Evolutionary conservation across 805 yeast species (phyloP).

Genomic region (Barnettozyma vustinii): DNA sequence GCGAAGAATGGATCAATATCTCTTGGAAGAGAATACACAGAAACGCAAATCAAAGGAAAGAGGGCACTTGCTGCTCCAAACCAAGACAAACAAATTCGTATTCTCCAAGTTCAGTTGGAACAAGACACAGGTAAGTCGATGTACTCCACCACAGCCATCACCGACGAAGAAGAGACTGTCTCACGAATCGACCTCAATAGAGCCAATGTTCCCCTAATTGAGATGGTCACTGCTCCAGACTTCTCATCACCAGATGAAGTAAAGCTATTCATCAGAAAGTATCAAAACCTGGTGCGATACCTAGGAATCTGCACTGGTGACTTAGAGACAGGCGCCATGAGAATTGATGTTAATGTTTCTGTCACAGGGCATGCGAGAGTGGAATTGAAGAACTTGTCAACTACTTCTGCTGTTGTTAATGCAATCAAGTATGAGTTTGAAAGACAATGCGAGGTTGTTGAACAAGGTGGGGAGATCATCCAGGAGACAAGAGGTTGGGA

Average conservation of each 20-base stretch:
- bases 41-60: conserved; percentile 14
- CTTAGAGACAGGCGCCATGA: conserved; percentile 88
- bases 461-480: conserved; percentile 30
- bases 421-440: conserved; percentile 71
- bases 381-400: conserved; percentile 86
- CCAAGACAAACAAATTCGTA: conserved; percentile 42
- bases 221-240: conserved; percentile 89
- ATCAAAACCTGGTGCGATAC: conserved; percentile 64
- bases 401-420: conserved; percentile 69
- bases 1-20: conserved; percentile 61
- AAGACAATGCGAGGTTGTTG: conserved; percentile 55
- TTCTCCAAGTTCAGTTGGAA: conserved; percentile 84
- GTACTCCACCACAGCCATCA: conserved; percentile 32
- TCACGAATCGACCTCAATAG: conserved; percentile 74
- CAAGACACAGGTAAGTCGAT: conserved; percentile 89
- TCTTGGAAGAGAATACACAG: not conserved
- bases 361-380: conserved; percentile 68
- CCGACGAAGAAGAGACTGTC: conserved; percentile 15
- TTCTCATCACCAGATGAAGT: conserved; percentile 64
- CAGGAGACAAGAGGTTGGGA: conserved; percentile 91
- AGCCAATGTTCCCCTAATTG: conserved; percentile 81
- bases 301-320: conserved; percentile 82
- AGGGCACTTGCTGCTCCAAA: conserved; percentile 42
- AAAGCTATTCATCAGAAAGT: conserved; percentile 72
- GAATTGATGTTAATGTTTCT: conserved; percentile 93